These are phyloP conservation scores for Tephrocybe rancida DNA, from an alignment of 768 basidiomycete genomes.

Conservation along the genomic window DNA sequence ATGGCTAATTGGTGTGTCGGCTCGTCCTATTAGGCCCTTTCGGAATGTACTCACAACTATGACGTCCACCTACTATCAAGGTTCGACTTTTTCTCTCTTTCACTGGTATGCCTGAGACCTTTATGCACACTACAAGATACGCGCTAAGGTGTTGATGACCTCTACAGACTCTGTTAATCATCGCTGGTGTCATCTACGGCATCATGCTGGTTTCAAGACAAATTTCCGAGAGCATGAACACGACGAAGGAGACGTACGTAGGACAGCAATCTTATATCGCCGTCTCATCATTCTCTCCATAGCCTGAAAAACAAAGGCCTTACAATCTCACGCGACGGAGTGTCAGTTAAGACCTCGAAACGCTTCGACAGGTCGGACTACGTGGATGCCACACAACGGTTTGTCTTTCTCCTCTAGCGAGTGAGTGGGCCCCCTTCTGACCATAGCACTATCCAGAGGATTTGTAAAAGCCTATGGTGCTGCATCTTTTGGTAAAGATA, in stretches of 20 bases:
- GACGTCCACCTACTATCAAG: conserved; percentile 29
- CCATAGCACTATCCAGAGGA: conserved; percentile 34
- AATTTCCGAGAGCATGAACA: conserved; percentile 44
- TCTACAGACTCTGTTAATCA: conserved; percentile 49
- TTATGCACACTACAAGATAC: conserved; percentile 11
- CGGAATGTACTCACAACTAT: neutral
- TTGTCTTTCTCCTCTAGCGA: conserved; percentile 12
- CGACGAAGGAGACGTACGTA: conserved; percentile 58
- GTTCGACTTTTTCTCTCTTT: conserved; percentile 44
- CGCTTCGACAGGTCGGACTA: conserved; percentile 65
- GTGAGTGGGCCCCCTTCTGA: neutral
- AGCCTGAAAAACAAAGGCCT: conserved; percentile 63
- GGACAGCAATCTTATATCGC: neutral
- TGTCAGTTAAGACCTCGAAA: conserved; percentile 65
- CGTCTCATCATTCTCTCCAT: neutral
- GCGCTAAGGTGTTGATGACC: neutral
- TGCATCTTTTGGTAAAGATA: conserved; percentile 40
- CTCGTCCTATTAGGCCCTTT: neutral
- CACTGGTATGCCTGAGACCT: conserved; percentile 32
- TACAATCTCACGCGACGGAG: conserved; percentile 57
- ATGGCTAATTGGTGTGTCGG: conserved; percentile 17
- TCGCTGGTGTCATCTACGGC: conserved; percentile 48
- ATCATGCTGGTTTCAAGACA: conserved; percentile 37
- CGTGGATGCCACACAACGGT: conserved; percentile 77
- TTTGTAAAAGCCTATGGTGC: conserved; percentile 54